These are phyloP conservation scores for Rasamsonia emersonii DNA, from an alignment of 2,329 filamentous ascomycete genomes.

Conservation along the genomic window DNA sequence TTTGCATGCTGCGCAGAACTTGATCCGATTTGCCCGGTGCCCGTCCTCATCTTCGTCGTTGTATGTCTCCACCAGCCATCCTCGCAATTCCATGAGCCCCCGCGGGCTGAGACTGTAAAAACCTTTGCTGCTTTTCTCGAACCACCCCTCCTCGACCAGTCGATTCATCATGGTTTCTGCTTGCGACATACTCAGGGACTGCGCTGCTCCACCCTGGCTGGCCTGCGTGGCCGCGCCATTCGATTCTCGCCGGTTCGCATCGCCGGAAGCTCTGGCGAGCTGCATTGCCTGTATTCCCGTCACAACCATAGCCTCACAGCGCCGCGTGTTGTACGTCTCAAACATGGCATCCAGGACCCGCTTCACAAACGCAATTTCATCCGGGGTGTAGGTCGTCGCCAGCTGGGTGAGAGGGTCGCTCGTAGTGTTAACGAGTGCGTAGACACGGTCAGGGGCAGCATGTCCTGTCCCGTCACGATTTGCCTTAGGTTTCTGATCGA, in stretches of 20 bases:
- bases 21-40: constrained; percentile 59
- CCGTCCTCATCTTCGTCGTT: constrained; percentile 61
- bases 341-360: constrained; percentile 87
- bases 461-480: constrained; percentile 8
- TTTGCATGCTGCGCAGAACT: constrained; percentile 78
- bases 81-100: constrained; percentile 72
- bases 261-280: constrained; percentile 42
- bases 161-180: constrained; percentile 63
- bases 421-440: constrained; percentile 78
- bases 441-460: constrained; percentile 48
- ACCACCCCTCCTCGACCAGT: constrained; percentile 73
- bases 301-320: constrained; percentile 77
- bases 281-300: constrained; percentile 70
- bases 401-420: constrained; percentile 80
- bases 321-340: constrained; percentile 69
- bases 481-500: constrained; percentile 55
- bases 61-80: constrained; percentile 81
- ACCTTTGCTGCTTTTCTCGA: constrained; percentile 61
- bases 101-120: constrained; percentile 72
- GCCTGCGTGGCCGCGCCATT: constrained; percentile 25
- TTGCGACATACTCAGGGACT: constrained; percentile 64
- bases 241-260: constrained; percentile 40
- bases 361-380: constrained; percentile 86
- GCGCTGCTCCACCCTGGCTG: constrained; percentile 24
- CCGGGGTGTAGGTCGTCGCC: constrained; percentile 68